Evolutionary conservation across 2,329 filamentous ascomycete genomes (phyloP), one percentile per base, ranked within the genome.

Genomic region (Penicillium polonicum): DNA sequence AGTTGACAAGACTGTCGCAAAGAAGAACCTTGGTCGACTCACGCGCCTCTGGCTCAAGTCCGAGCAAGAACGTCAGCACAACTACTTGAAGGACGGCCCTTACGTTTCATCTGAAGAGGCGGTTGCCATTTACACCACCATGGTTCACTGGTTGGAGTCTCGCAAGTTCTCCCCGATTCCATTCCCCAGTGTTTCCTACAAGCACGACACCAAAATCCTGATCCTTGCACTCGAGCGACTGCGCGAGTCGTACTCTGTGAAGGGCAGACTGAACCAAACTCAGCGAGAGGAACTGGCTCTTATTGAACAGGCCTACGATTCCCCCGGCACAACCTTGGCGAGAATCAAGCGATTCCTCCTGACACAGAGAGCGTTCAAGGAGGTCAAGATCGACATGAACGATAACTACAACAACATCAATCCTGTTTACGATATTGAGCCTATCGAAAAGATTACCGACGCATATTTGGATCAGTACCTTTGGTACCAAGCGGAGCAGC

Each of bases 381-480:
- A 99, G 77, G 94, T 99, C 44, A 94, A 93, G 55, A 99, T 99
- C 65, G 94, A 99, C 72, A 99, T 99, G 94, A 99, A 99, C 74
- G 94, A 99, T 79, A 99, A 99, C 72, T 99, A 99, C 79, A 97
- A 88, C 81, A 93, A 91, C 19, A 99, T 99, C 80, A 99, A 99
- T 72, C 95, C 94, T 0, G 94, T 99, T 1, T 99, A 99, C 72
- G 94, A 99, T 66, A 94, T 99, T 59, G 95, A 99, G 77, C 94
- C 94, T 0, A 97, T 99, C 59, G 94, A 99, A 80, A 99, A 99
- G 80, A 99, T 99, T 67, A 99, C 93, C 39, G 94, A 99, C 76
- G 95, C 94, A 3, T 99, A 99, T 69, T 85, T 99, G 48, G 94
- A 99, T 70, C 95, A 99, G 71, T 99, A 99, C 70, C 83, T 99